Base-by-base conservation (phyloP, 257 asterid species). In the Ilex asprella region DNA sequence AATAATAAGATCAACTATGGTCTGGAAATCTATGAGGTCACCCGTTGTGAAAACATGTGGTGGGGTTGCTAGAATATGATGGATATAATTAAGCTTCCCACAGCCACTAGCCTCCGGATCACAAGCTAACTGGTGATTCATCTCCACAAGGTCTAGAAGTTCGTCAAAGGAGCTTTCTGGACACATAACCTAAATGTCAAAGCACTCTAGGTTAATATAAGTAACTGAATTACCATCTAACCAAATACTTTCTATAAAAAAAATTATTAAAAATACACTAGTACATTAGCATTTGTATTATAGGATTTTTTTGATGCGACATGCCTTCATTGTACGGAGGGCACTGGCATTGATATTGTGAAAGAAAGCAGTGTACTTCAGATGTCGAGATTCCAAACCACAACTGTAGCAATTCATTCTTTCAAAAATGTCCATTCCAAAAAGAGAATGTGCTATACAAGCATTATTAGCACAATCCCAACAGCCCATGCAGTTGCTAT, bases 321-420 rank as follows among this genome's bases (percentile, higher is more conserved):
- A 62, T 80, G 72, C 97, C 97, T 92, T 89, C 96, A 85, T 81
- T 54, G 95, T 92, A 66, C 99, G 86, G 62, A 92, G 84, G 68
- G 97, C 96, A 79, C 88, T 85, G 72, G 97, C 97, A 75, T 89
- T 92, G 64, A 87, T 82, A 67, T 87, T 86, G 74, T 92, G 97
- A 70, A 89, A 89, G 73, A 89, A 89, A 58, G 96, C 85, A 51
- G 96, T 83, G 76, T 92, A 92, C 67, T 89, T 89, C 75, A 92
- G 77, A 77, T 84, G 74, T 79, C 96, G 79, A 67, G 99, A 87
- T 83, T 92, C 96, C 81, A 85, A 67, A 67, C 89, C 82, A 72
- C 99, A 89, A 65, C 75, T 72, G 81, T 79, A 78, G 66, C 99
- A 92, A 73, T 85, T 87, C 96, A 92, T 89, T 71, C 86, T 79